Evolutionary conservation across 2,329 filamentous ascomycete genomes (phyloP).

Genomic region (Chaetothyriales sp.): DNA sequence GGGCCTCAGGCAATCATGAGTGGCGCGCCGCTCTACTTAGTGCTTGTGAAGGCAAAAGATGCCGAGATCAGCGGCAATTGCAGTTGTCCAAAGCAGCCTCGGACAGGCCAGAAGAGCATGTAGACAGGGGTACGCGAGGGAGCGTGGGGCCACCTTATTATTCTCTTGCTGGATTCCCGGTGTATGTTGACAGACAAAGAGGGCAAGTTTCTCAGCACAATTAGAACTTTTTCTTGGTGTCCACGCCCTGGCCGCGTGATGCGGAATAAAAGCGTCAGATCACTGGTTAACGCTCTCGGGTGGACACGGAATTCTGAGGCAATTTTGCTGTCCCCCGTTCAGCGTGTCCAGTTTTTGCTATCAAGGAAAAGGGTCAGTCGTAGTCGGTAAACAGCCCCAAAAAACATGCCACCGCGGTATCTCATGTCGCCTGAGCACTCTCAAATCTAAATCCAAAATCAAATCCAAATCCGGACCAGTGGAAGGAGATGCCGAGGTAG

Average conservation of each 20-base stretch:
- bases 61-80: neutral
- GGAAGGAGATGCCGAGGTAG: neutral
- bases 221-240: too few species aligned
- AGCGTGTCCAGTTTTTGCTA: neutral
- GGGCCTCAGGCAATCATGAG: neutral
- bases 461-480: neutral
- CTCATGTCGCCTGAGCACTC: neutral
- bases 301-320: neutral
- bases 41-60: neutral
- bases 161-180: neutral
- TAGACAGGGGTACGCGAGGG: neutral
- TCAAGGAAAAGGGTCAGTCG: neutral
- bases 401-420: neutral
- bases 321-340: neutral
- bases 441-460: neutral
- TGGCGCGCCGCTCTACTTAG: neutral
- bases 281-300: neutral
- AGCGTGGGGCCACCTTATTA: neutral
- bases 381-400: neutral
- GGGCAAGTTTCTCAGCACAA: too few species aligned
- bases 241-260: too few species aligned
- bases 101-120: neutral
- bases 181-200: neutral
- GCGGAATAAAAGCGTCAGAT: neutral
- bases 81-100: neutral